Percentiles rank a stretch among this genome's conserved stretches.
phyloP scores from a whole-genome alignment of 177 flowering plant genomes.

The Vitis hybrid region DNA sequence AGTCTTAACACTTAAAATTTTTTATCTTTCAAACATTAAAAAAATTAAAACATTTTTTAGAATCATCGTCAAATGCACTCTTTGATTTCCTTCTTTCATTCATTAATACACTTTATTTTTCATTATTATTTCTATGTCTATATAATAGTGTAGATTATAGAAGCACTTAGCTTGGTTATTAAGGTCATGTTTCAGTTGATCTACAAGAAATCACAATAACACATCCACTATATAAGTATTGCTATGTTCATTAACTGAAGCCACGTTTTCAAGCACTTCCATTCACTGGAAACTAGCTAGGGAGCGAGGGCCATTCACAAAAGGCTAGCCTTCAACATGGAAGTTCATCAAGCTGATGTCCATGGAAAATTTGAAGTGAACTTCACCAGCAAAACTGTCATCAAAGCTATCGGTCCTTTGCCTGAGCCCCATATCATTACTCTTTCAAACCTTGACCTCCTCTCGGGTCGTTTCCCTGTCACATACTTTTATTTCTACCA shows the following conservation, averaged over 20 bases:
- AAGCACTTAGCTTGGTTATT: too few relatives aligned
- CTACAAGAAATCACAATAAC: too few relatives aligned
- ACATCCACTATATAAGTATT: background rate
- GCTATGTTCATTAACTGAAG: background rate
- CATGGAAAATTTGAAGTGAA: constrained; percentile 22
- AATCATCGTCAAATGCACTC: rapidly evolving
- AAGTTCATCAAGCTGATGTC: background rate
- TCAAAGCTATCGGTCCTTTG: constrained; percentile 29
- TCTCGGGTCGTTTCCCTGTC: constrained; percentile 57
- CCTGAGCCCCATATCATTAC: constrained; percentile 19
- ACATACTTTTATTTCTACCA: constrained; percentile 54
- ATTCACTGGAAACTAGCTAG: background rate
- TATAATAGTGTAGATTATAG: too few relatives aligned
- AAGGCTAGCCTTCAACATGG: background rate
- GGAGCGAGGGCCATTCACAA: background rate
- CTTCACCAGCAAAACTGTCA: constrained; percentile 17
- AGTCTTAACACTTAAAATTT: too few relatives aligned
- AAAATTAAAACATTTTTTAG: too few relatives aligned
- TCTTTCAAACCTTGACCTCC: constrained; percentile 58
- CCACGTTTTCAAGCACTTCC: background rate
- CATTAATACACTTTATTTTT: too few relatives aligned
- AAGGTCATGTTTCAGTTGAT: too few relatives aligned
- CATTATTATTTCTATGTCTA: too few relatives aligned
- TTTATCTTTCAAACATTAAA: too few relatives aligned
- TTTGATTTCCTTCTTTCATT: too few relatives aligned